Evolutionary conservation across 1,284 basidiomycete species (phyloP).

Genomic region (Leucoagaricus sp.): DNA sequence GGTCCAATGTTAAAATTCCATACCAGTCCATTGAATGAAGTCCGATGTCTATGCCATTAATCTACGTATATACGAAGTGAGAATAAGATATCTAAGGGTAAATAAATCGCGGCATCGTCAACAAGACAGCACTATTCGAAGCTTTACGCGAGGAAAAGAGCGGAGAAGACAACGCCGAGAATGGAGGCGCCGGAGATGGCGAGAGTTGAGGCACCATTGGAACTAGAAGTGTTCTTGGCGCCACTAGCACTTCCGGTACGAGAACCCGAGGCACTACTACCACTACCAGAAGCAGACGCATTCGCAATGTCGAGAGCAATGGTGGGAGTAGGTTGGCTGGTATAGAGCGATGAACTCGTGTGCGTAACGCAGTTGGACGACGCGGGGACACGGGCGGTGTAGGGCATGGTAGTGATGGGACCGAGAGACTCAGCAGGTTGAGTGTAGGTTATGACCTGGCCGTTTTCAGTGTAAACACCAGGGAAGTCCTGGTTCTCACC

Average conservation of each 20-base stretch:
- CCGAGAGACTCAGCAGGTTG: constrained; percentile 65
- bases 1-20: too few species aligned
- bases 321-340: constrained; percentile 10
- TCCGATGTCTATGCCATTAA: too few species aligned
- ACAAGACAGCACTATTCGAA: not conserved
- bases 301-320: not conserved
- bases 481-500: constrained; percentile 62
- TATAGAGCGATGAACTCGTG: constrained; percentile 47
- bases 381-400: constrained; percentile 57
- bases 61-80: too few species aligned
- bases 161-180: constrained; percentile 42
- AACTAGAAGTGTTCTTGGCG: constrained; percentile 19
- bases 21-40: too few species aligned
- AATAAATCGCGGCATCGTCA: not conserved
- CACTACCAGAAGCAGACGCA: not conserved
- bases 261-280: not conserved
- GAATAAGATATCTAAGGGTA: too few species aligned
- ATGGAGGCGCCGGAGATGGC: constrained; percentile 38
- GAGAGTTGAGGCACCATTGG: constrained; percentile 35
- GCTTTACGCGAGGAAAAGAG: constrained; percentile 41
- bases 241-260: constrained; percentile 20
- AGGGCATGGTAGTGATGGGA: constrained; percentile 59
- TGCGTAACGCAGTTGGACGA: constrained; percentile 65
- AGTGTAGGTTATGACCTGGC: constrained; percentile 46
- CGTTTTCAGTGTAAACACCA: constrained; percentile 36